Percentiles rank a stretch among this genome's conserved stretches.
These are phyloP conservation scores for Aspergillus glaucus DNA, from an alignment of 2,329 filamentous ascomycete species.

Conservation along the genomic window DNA sequence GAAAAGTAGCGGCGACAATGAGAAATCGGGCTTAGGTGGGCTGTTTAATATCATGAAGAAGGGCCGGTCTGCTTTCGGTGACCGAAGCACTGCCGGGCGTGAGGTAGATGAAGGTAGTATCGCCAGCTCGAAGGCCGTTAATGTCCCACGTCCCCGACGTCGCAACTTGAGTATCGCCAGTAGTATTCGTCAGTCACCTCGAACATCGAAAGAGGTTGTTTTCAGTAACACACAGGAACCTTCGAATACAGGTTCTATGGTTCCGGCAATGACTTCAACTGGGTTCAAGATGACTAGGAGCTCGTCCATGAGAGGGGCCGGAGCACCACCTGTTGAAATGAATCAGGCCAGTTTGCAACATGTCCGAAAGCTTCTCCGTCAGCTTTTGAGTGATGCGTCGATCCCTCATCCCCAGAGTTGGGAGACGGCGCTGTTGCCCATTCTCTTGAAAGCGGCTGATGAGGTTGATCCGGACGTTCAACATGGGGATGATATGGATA, in stretches of 20 bases:
- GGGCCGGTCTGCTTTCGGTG: slow-evolving; percentile 63
- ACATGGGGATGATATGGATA: slow-evolving; percentile 89
- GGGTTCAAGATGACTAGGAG: slow-evolving; percentile 61
- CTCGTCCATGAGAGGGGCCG: slow-evolving; percentile 71
- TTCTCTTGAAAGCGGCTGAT: slow-evolving; percentile 82
- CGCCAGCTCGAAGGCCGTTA: slow-evolving; percentile 51
- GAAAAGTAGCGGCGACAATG: slow-evolving; percentile 62
- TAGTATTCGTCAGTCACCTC: slow-evolving; percentile 64
- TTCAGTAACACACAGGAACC: slow-evolving; percentile 26
- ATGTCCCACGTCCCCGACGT: slow-evolving; percentile 60
- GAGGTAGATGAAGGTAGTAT: slow-evolving; percentile 62
- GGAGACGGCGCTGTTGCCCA: slow-evolving; percentile 86
- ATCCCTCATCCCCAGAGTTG: slow-evolving; percentile 70
- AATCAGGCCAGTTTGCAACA: slow-evolving; percentile 84
- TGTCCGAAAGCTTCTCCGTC: slow-evolving; percentile 75
- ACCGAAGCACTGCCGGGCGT: slow-evolving; percentile 67
- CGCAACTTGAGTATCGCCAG: slow-evolving; percentile 82
- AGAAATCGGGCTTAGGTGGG: slow-evolving; percentile 66
- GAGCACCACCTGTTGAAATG: slow-evolving; percentile 70
- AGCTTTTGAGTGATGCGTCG: slow-evolving; percentile 70
- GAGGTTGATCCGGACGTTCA: slow-evolving; percentile 92
- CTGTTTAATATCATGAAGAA: slow-evolving; percentile 69
- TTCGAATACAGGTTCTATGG: slow-evolving; percentile 35
- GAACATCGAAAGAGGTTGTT: slow-evolving; percentile 55
- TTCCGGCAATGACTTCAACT: slow-evolving; percentile 26